Evolutionary conservation across 805 yeast genomes (phyloP), one percentile per base, ranked within the genome.

Genomic region (Wickerhamiella bombiphila): DNA sequence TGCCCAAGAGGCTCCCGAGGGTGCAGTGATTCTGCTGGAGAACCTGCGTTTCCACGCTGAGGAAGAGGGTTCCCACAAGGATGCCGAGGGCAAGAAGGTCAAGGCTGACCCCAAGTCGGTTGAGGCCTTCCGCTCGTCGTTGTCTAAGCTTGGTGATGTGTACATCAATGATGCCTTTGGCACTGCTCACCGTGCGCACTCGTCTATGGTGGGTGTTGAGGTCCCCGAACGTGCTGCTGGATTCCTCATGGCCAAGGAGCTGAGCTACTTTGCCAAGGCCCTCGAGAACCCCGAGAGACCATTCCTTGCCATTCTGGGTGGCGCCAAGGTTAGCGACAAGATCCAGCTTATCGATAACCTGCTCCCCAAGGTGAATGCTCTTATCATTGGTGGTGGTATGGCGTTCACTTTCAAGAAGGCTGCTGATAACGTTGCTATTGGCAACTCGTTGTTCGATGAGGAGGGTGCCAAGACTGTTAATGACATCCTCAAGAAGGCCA

Each of bases 371-470:
- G 97, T 91, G 57, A 80, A 91, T 67, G 66, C 77, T 48, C 72
- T 91, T 62, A 83, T 91, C 67, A 76, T 91, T 57, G 97, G 98
- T 63, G 98, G 98, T 70, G 98, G 98, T 69, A 91, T 91, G 98
- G 91, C 98, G 45, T 91, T 88, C 80, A 91, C 98, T 55, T 91
- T 91, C 77, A 83, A 81, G 75, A 91, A 91, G 74, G 80, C 88
- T 38, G 59, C 83, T 47, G 80, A 83, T 65, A 70, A 72, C 61
- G 74, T 83, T 67, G 64, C 76, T 48, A 91, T 91, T 53, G 98
- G 98, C 64, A 68, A 77, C 64, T 91, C 98, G 28, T 70, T 91
- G 58, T 91, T 59, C 66, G 98, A 91, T 62, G 77, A 72, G 56
- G 94, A 77, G 48, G 98, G 98, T 62, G 81, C 98, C 54, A 80